Base-by-base conservation (phyloP, 2,329 filamentous ascomycete genomes). In the Chalaropsis ovoidea region DNA sequence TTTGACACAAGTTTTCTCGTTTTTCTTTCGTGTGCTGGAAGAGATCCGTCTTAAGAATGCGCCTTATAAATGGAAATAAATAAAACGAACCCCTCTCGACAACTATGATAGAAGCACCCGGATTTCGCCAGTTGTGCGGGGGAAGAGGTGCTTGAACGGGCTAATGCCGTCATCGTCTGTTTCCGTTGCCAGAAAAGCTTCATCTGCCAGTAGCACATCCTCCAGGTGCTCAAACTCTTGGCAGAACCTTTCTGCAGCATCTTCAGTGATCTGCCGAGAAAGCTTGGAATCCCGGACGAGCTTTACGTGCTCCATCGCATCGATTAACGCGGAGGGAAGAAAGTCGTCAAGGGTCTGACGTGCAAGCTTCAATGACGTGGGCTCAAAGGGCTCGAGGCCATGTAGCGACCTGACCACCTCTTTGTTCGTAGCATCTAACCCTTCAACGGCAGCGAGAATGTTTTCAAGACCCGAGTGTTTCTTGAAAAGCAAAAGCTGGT, bases 301-400 rank as follows among this genome's bases (percentile, higher is more conserved):
- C 69, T 86, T 87, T 31, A 97, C 75, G 68, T 90, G 89, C 62
- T 94, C 88, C 70, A 89, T 85, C 2, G 92, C 92, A 73, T 99
- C 94, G 80, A 96, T 93, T 39, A 96, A 80, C 2, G 93, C 94
- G 0, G 90, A 95, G 0, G 94, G 92, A 27, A 99, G 78, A 76
- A 97, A 99, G 68, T 90, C 86, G 72, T 99, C 94, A 6, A 99
- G 79, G 49, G 81, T 82, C 71, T 92, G 89, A 70, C 89, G 89
- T 1, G 87, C 85, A 62, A 79, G 76, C 1, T 81, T 76, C n/a
- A 97, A 78, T 0, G 80, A 75, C 4, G 80, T 76, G 0, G 83
- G 80, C 67, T 86, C 81, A 71, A 90, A 83, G 3, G 80, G 75
- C 0, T 80, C 77, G 1, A 87, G 77, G 0, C 72, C 72, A 0